Conservation (phyloP, 2,329 filamentous ascomycete genomes). For the Trichoderma polysporum region DNA sequence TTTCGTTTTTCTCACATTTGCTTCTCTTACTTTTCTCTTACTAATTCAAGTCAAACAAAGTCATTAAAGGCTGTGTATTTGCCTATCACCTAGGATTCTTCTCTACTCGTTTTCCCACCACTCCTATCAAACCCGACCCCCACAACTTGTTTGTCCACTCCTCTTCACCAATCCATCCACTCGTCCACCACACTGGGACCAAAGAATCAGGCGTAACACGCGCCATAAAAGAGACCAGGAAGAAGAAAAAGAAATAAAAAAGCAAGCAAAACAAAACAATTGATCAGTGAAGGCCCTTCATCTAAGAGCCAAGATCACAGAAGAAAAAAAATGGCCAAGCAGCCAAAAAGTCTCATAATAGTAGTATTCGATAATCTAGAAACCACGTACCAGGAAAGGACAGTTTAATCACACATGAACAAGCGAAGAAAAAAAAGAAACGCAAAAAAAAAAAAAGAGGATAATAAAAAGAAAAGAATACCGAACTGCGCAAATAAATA, state of each 20-base stretch:
- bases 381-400: constrained; percentile 2
- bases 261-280: neutral
- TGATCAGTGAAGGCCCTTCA: neutral
- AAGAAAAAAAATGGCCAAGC: neutral
- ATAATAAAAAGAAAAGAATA: neutral
- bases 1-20: no score
- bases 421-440: neutral
- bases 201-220: neutral
- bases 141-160: neutral
- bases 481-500: neutral
- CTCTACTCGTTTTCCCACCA: neutral
- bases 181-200: neutral
- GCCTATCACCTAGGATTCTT: constrained; percentile 18
- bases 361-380: constrained; percentile 9
- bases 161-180: neutral
- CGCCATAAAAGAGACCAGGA: neutral
- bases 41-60: neutral
- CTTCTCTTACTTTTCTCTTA: neutral
- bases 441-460: neutral
- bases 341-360: neutral
- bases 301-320: neutral
- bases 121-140: neutral
- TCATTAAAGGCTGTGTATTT: constrained; percentile 20
- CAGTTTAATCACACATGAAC: neutral
- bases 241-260: neutral